Evolutionary conservation across 2,329 filamentous ascomycete genomes (phyloP), one percentile per base, ranked within the genome.

Genomic region (Talaromyces sp.): DNA sequence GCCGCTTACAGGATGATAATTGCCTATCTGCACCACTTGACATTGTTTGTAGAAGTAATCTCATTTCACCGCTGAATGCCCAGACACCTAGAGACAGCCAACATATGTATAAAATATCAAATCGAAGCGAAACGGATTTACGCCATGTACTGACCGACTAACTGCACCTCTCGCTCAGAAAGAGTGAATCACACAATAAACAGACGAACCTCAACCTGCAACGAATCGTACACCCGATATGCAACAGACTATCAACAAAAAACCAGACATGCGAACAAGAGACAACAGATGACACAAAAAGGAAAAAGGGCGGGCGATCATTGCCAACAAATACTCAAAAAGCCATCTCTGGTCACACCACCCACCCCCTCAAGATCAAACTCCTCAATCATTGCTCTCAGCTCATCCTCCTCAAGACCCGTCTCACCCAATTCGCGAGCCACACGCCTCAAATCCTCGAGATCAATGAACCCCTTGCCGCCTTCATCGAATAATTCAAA

Each of bases 301-400:
- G 13, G 8, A 14, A 27, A 47, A 31, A 10, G 22, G 7, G 39
- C 31, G 8, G 52, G 45, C 27, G 10, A 3, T 43, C 10, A 83
- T 71, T 82, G 81, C 76, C 88, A 79, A 75, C 87, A 89, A 69
- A 89, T 89, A n/a, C 84, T 83, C 70, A 89, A 81, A 79, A 89
- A 89, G 66, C 87, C 87, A 66, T 89, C 87, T 71, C 84, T 76
- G 57, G 82, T 84, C 69, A 89, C 88, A 65, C 84, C 93, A 11
- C 93, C 93, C 71, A 96, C 96, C 1, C 92, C 94, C 74, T 96
- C 91, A 69, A 97, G 84, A 81, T 99, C 95, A 81, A 98, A 96
- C 78, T 98, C 94, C 74, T 97, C 93, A 80, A 99, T 95, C 95
- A 99, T 99, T 69, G 93, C 93, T 71, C 87, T 84, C 67, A 99